A percentile compares a stretch with the other conserved stretches of the same genome.
phyloP scores from a whole-genome alignment of 23 red algal species.

The Gracilaria caudata region DNA sequence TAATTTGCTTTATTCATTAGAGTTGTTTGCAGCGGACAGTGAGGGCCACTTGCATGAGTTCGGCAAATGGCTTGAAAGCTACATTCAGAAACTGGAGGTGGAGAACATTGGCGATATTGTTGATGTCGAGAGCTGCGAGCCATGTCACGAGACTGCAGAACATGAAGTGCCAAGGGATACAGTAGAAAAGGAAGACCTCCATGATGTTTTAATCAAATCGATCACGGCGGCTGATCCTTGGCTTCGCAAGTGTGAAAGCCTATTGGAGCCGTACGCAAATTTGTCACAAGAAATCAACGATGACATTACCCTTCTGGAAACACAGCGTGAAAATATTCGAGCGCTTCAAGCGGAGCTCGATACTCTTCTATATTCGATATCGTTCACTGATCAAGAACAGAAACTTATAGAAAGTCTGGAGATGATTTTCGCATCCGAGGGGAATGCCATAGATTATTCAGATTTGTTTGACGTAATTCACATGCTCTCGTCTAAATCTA shows the following conservation, averaged over 20 bases:
- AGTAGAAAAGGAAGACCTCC: not conserved
- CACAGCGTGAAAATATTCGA: conserved; percentile 40
- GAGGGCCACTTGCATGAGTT: conserved; percentile 32
- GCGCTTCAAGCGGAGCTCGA: conserved; percentile 31
- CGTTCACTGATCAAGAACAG: conserved; percentile 41
- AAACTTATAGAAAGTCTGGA: conserved; percentile 41
- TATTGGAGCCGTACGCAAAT: conserved; percentile 53
- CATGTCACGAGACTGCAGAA: conserved; percentile 15
- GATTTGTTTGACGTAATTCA: conserved; percentile 25
- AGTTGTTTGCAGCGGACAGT: conserved; percentile 36
- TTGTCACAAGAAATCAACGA: conserved; percentile 45
- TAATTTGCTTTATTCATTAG: conserved; percentile 28
- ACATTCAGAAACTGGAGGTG: conserved; percentile 52
- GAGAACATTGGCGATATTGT: conserved; percentile 70
- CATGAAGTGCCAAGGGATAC: not conserved
- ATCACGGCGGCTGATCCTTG: conserved; percentile 41
- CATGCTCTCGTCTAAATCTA: conserved; percentile 22
- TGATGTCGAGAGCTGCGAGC: conserved; percentile 55
- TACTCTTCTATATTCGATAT: conserved; percentile 25
- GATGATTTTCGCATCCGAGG: not conserved
- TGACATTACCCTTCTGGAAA: conserved; percentile 39
- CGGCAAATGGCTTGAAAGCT: conserved; percentile 30
- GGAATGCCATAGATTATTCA: conserved; percentile 17
- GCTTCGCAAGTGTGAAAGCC: conserved; percentile 56
- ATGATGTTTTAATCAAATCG: conserved; percentile 52